Conservation (phyloP, 2,329 filamentous ascomycete genomes). For the Shiraia sp. region DNA sequence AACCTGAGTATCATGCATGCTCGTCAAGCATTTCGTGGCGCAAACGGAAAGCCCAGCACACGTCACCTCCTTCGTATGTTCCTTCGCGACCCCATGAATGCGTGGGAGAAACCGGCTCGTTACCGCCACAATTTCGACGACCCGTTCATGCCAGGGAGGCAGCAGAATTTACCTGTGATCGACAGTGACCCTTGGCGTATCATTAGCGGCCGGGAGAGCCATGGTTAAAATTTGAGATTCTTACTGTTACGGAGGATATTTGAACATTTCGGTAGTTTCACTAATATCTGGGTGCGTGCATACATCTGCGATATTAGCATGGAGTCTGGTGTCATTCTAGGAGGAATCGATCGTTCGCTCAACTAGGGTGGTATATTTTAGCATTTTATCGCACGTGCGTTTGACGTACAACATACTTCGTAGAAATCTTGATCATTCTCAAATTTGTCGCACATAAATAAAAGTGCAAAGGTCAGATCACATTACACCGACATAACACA, state of each 20-base stretch:
- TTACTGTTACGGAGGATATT: not conserved
- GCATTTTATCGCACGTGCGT: conserved; percentile 9
- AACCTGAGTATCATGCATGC: conserved; percentile 45
- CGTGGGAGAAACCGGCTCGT: conserved; percentile 37
- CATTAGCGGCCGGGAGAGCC: conserved; percentile 45
- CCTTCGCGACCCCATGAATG: conserved; percentile 38
- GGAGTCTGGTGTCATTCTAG: conserved; percentile 2
- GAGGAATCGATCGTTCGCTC: not conserved
- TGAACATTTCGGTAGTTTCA: not conserved
- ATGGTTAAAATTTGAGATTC: conserved; percentile 27
- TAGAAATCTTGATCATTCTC: no score
- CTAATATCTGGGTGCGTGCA: not conserved
- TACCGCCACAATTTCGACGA: conserved; percentile 38
- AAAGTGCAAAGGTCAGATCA: no score
- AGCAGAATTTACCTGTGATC: conserved; percentile 37
- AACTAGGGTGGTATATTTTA: conserved; percentile 3
- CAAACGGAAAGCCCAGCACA: conserved; percentile 25
- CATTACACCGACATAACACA: no score
- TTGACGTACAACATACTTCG: conserved; percentile 11
- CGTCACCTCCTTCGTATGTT: conserved; percentile 45
- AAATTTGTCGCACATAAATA: no score
- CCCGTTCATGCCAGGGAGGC: conserved; percentile 33
- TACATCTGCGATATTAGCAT: conserved; percentile 7
- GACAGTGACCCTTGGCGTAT: conserved; percentile 43
- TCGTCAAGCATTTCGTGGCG: conserved; percentile 36